A percentile compares a stretch with the other conserved stretches of the same genome.
These are phyloP conservation scores for Trichoderma guizhouense DNA, from an alignment of 2,329 filamentous ascomycete genomes.

Conservation along the genomic window DNA sequence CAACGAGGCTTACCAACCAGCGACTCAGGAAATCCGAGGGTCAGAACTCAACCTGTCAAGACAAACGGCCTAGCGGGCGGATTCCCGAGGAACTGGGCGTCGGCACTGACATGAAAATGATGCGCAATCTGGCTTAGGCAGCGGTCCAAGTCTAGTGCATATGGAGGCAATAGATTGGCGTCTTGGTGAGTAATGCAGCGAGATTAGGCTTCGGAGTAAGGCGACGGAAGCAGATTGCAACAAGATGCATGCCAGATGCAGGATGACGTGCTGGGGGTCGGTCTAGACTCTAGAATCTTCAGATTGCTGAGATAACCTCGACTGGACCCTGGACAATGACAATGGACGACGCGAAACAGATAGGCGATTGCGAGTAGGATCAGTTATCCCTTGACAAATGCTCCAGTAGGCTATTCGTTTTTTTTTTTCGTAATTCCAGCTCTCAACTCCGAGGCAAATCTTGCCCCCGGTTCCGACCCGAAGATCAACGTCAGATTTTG, in stretches of 20 bases:
- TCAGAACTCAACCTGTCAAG: neutral
- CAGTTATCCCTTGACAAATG: neutral
- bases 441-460: neutral
- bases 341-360: neutral
- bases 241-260: neutral
- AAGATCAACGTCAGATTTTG: neutral
- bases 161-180: neutral
- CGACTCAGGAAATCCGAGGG: neutral
- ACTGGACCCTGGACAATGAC: neutral
- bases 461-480: neutral
- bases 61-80: neutral
- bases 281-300: neutral
- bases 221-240: neutral
- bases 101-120: neutral
- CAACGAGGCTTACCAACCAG: neutral
- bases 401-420: neutral
- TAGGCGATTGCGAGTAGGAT: neutral
- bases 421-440: neutral
- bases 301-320: neutral
- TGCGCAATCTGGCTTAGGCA: neutral
- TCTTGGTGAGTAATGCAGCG: neutral
- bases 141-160: neutral
- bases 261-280: neutral
- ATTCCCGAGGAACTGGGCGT: neutral
- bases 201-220: neutral